A percentile compares a stretch with the other conserved stretches of the same genome.
Conservation (phyloP, 1,139 yeast species). For the Barnettozyma hawaiiensis region DNA sequence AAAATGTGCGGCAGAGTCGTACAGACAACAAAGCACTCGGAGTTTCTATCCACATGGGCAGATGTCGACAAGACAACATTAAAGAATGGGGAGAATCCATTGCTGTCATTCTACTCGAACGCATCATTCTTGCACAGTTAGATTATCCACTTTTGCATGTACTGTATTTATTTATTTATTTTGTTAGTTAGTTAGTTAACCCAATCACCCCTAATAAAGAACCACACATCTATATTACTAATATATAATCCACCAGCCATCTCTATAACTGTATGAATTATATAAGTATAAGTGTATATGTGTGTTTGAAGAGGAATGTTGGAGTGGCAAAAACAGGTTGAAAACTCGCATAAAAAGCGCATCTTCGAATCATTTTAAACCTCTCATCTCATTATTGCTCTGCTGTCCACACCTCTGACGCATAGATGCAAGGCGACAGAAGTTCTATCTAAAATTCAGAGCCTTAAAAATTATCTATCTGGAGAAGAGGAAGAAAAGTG, state of each 20-base stretch:
- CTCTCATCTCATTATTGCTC: slow-evolving; percentile 41
- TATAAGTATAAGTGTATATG: too few species aligned
- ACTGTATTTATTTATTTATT: slow-evolving; percentile 1
- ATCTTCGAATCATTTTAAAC: slow-evolving; percentile 1
- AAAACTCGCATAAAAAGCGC: background rate
- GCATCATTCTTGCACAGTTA: slow-evolving; percentile 36
- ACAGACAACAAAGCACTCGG: slow-evolving; percentile 52
- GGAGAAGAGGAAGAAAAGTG: slow-evolving; percentile 20
- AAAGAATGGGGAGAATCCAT: slow-evolving; percentile 79
- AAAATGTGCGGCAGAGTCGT: slow-evolving; percentile 61
- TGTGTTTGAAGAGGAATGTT: slow-evolving; percentile 7
- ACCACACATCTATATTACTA: too few species aligned
- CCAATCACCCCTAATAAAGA: too few species aligned
- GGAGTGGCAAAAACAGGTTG: slow-evolving; percentile 9
- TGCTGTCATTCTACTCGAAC: slow-evolving; percentile 72
- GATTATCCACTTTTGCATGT: background rate
- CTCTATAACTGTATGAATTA: background rate
- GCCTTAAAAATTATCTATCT: slow-evolving; percentile 28
- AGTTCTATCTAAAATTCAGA: slow-evolving; percentile 60
- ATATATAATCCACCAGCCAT: background rate
- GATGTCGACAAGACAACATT: slow-evolving; percentile 65
- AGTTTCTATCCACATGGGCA: slow-evolving; percentile 68
- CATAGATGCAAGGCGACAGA: slow-evolving; percentile 35
- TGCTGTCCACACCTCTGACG: slow-evolving; percentile 66
- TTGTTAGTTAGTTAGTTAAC: too few species aligned